Evolutionary conservation across 1,284 basidiomycete species (phyloP), one percentile per base, ranked within the genome.

Genomic region (Exobasidium cylindrosporum): DNA sequence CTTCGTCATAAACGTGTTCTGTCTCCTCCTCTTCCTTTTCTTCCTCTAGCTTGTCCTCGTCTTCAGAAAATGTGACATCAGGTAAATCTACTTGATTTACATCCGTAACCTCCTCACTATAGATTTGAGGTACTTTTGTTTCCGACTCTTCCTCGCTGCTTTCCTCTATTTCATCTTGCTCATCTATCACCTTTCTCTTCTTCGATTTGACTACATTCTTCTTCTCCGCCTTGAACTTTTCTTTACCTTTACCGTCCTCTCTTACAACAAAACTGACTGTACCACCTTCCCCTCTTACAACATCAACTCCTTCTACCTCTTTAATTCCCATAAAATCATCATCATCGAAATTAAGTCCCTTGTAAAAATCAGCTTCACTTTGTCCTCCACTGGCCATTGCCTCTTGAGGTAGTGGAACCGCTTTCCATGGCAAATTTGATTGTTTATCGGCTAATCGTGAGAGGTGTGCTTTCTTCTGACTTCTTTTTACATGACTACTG

Each of bases 291-390:
- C 45, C 40, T 13, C 57, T 5, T 7, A 65, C 54, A 1, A 79
- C 68, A 7, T 74, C 67, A 23, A 73, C 74, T 50, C 70, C 73
- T 29, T 77, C 74, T 26, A 74, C 72, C 58, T 75, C 70, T 57
- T 75, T 70, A 29, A 79, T 53, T 4, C 77, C 77, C 68, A 79
- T 75, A 40, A 74, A 79, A 57, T 74, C 76, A 35, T 71, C 74
- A 55, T 65, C 73, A 43, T 54, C 58, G 21, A 64, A 64, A 17
- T 57, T 49, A 5, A 59, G 43, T 5, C 57, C 57, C 47, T 67
- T 52, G 65, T 68, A 68, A 29, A 64, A 69, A 59, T 67, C 67
- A 58, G 67, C 66, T 30, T 71, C 63, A 54, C 65, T 69, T 21
- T 64, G 60, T 40, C 69, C 67, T 3, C 67, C 69, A 30, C 62